Evolutionary conservation across 768 basidiomycete species (phyloP).

Genomic region (Mycena metata): DNA sequence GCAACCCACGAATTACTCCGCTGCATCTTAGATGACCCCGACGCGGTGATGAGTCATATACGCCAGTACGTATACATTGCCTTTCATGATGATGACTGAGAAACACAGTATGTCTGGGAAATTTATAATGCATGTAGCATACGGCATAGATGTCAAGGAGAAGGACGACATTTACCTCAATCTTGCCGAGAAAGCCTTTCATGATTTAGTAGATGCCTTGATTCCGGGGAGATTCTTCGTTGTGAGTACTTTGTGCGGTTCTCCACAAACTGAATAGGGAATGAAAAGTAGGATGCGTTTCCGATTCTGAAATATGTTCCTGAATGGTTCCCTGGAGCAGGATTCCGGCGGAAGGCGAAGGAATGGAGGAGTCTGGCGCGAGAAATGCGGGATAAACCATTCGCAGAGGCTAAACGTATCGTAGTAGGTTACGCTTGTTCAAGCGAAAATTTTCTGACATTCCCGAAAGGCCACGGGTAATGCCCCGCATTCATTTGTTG

Average conservation of each 20-base stretch:
- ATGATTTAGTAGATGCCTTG: constrained; percentile 38
- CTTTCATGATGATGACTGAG: no score
- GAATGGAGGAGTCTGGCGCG: constrained; percentile 49
- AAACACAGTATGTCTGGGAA: constrained; percentile 41
- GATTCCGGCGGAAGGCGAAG: constrained; percentile 57
- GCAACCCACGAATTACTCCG: no score
- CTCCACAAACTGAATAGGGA: background rate
- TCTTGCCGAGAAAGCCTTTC: constrained; percentile 42
- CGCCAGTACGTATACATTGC: no score
- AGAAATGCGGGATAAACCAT: constrained; percentile 54
- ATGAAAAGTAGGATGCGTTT: constrained; percentile 6
- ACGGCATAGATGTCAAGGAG: constrained; percentile 44
- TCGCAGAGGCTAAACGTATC: constrained; percentile 48
- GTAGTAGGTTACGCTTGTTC: no score
- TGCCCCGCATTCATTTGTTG: background rate
- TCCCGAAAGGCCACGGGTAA: constrained; percentile 5
- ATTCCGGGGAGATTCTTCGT: constrained; percentile 49
- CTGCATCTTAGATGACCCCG: no score
- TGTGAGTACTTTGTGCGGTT: constrained; percentile 44
- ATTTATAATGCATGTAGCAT: constrained; percentile 41
- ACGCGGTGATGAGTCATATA: no score
- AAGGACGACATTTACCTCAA: constrained; percentile 45
- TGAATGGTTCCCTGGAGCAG: constrained; percentile 62
- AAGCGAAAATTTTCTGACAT: constrained; percentile 49
- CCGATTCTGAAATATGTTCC: constrained; percentile 57